phyloP scores from a whole-genome alignment of 148 eudicot species.

The Spergularia marina region DNA sequence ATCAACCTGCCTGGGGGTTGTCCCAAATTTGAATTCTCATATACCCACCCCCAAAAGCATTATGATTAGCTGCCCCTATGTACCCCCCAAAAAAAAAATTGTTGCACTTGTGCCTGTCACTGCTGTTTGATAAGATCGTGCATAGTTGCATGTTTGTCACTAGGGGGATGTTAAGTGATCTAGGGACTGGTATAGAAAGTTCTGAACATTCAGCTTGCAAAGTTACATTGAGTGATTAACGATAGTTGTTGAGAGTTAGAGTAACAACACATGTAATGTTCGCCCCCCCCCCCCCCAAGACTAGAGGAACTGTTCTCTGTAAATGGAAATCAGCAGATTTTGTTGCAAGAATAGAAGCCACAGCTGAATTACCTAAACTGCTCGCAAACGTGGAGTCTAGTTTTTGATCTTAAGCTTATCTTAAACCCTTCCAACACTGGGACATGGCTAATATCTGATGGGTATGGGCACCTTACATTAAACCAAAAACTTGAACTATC shows the following conservation, averaged over 20 bases:
- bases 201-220: neutral
- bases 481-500: neutral
- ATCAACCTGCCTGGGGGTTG: no score
- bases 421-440: neutral
- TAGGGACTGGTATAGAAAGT: neutral
- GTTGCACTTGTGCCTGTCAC: neutral
- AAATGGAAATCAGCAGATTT: neutral
- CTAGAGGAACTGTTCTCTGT: neutral
- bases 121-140: neutral
- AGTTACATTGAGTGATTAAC: neutral
- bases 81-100: no score
- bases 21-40: no score
- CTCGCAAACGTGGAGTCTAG: neutral
- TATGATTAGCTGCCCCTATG: no score
- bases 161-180: neutral
- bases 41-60: no score
- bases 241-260: neutral
- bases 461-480: neutral
- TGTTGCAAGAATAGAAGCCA: no score
- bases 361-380: no score
- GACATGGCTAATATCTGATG: neutral
- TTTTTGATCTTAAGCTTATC: neutral
- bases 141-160: neutral
- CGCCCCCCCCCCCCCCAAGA: neutral
- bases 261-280: neutral